Conservation (phyloP, 139 green algal species). For the Volvox africanus region DNA sequence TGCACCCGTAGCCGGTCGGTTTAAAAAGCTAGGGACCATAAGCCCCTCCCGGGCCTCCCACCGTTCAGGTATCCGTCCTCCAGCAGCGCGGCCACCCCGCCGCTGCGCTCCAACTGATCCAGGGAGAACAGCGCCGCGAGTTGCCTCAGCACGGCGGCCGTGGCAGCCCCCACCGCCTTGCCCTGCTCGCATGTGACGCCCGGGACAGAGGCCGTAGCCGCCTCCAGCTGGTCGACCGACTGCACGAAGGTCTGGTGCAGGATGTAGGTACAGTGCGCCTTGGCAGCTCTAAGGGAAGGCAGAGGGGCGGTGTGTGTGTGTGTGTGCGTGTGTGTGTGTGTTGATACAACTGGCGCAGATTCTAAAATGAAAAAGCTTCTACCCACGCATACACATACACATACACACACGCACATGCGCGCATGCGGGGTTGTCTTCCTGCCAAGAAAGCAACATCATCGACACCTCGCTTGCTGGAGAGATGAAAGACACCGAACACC, state of each 20-base stretch:
- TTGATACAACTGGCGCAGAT: too few relatives aligned
- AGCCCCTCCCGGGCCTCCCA: neutral
- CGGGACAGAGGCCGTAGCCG: neutral
- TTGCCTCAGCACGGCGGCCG: conserved; percentile 66
- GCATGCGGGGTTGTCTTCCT: too few relatives aligned
- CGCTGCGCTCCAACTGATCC: conserved; percentile 61
- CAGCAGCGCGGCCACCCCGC: conserved; percentile 72
- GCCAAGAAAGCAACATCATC: too few relatives aligned
- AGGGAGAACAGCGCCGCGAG: conserved; percentile 79
- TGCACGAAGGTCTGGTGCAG: conserved; percentile 71
- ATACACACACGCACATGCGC: too few relatives aligned
- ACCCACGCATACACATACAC: too few relatives aligned
- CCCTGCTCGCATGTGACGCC: neutral
- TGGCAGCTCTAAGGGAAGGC: conserved; percentile 35
- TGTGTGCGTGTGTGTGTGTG: too few relatives aligned
- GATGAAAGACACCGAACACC: too few relatives aligned
- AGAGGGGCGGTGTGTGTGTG: too few relatives aligned
- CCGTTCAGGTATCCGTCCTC: conserved; percentile 77
- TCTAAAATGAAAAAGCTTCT: too few relatives aligned
- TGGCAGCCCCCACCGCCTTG: conserved; percentile 32
- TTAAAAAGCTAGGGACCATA: too few relatives aligned
- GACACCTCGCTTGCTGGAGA: too few relatives aligned
- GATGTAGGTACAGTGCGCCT: conserved; percentile 73
- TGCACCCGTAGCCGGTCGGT: too few relatives aligned
- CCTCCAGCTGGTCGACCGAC: conserved; percentile 30